These are phyloP conservation scores for Stephania japonica DNA, from an alignment of 164 flowering plant genomes.

Conservation along the genomic window DNA sequence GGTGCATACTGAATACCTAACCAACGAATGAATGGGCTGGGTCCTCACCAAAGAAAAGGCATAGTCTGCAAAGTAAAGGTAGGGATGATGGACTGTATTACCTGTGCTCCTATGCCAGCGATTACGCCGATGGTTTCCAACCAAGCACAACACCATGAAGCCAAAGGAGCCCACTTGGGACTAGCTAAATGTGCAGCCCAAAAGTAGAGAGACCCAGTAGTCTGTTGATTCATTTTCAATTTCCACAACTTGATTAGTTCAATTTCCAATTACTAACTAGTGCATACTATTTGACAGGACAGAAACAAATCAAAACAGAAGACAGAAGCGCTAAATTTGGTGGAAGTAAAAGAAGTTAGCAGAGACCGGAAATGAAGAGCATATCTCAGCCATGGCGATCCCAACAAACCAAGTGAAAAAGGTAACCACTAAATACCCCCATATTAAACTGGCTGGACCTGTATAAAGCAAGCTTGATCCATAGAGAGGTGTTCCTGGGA, in stretches of 20 bases:
- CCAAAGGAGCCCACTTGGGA: slow-evolving; percentile 26
- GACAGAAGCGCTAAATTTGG: not conserved
- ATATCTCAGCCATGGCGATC: slow-evolving; percentile 73
- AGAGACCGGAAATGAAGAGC: slow-evolving; percentile 70
- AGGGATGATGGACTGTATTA: slow-evolving; percentile 11
- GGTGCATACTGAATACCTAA: no score
- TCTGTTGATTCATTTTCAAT: slow-evolving; percentile 26
- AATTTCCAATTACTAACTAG: not conserved
- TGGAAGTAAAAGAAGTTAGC: not conserved
- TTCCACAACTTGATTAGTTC: no score
- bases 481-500: slow-evolving; percentile 65
- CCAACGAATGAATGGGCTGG: no score
- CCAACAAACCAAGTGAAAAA: slow-evolving; percentile 76
- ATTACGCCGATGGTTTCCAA: slow-evolving; percentile 57
- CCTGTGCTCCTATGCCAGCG: slow-evolving; percentile 68
- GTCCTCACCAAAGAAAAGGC: not conserved
- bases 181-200: slow-evolving; percentile 78
- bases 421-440: slow-evolving; percentile 75
- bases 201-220: slow-evolving; percentile 64
- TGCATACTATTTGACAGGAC: not conserved
- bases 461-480: slow-evolving; percentile 60
- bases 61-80: no score
- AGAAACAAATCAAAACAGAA: not conserved
- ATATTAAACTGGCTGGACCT: slow-evolving; percentile 68
- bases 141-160: slow-evolving; percentile 19